Base-by-base conservation (phyloP, 768 basidiomycete species). In the Porpolomopsis calyptriformis region DNA sequence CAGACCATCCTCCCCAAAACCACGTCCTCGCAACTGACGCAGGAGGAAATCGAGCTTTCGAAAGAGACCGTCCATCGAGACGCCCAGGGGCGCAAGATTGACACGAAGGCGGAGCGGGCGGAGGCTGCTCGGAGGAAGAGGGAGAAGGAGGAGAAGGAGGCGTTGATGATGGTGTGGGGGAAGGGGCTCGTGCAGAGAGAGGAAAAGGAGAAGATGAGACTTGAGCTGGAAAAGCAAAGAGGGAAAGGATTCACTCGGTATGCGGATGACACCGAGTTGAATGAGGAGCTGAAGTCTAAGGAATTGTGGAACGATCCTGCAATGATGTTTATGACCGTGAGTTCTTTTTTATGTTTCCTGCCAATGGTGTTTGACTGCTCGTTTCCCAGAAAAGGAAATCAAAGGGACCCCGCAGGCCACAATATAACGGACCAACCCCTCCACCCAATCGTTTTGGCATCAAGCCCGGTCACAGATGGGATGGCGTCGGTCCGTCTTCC, bases 251-350 rank as follows among this genome's bases (percentile, higher is more conserved):
- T 97, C 51, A 84, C 89, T 4, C 70, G 93, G 37, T 74, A 76
- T 54, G 85, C 74, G 3, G 85, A 97, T 54, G 96, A 98, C 62
- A 71, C 63, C 44, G 82, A 85, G 0, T 65, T 99, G 56, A 99
- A 98, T 54, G 82, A 85, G 48, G 83, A 89, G 51, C 63, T 85
- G 63, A 87, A 77, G 64, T 73, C 82, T 18, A 78, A 80, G 56
- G 82, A 86, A 31, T 61, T 89, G 12, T 97, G 93, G 92, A 94
- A 97, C 57, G 96, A 98, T 63, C 96, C 96, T n/a, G 94, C 93
- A 4, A 88, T 91, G 6, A 82, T 81, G 18, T 99, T 98, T 69
- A 62, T 98, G 51, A 85, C 86, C 50, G 93, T 94, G 45, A 54
- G 81, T 57, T 24, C 29, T 29, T 34, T 16, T 39, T 39, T 16